Conservation (phyloP, 1,139 yeast species). For the Lipomyces yarrowii region DNA sequence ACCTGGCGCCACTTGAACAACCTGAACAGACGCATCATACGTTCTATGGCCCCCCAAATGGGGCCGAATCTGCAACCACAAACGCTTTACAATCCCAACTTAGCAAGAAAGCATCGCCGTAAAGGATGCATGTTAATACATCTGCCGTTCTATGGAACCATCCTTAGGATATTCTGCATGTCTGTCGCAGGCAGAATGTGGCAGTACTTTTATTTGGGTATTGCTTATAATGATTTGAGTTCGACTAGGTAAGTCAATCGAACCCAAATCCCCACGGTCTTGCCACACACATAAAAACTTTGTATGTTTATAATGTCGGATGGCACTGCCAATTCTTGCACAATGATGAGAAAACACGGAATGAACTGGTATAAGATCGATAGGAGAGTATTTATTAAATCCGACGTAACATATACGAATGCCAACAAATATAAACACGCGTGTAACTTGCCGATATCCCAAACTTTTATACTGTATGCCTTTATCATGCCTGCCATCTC, state of each 20-base stretch:
- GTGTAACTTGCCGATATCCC: background rate
- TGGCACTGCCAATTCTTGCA: background rate
- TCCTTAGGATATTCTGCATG: too few relatives aligned
- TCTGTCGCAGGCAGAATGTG: too few relatives aligned
- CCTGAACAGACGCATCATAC: background rate
- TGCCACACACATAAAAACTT: background rate
- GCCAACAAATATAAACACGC: background rate
- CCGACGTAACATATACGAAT: background rate
- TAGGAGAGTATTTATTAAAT: background rate
- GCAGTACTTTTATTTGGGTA: too few relatives aligned
- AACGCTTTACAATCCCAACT: background rate
- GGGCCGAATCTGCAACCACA: background rate
- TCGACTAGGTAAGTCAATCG: background rate
- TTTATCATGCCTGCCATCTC: background rate
- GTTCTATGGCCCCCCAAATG: background rate
- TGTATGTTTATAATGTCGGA: background rate
- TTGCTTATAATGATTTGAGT: too few relatives aligned
- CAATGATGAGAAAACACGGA: background rate
- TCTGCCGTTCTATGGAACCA: background rate
- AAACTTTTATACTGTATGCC: background rate
- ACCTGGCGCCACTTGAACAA: background rate
- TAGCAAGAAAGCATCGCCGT: too few relatives aligned
- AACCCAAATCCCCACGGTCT: background rate
- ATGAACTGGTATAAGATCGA: background rate
- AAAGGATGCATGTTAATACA: background rate